These are phyloP conservation scores for Globisporangium barbulae DNA, from an alignment of 352 stramenopile genomes.

Conservation along the genomic window DNA sequence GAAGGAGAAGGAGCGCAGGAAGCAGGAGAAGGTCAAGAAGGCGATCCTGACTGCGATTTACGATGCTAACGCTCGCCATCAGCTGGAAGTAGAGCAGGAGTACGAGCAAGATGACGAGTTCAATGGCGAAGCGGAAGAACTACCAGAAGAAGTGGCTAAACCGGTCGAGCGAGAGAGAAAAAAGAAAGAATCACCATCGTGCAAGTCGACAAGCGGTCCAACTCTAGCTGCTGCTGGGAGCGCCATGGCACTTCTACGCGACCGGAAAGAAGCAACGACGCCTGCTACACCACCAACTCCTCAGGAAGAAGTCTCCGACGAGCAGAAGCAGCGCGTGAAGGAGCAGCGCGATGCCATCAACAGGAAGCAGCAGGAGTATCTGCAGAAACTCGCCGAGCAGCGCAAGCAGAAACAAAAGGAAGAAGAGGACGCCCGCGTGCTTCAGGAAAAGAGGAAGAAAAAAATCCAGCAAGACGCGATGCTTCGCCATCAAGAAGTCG, in stretches of 20 bases:
- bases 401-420: slow-evolving; percentile 67
- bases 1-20: slow-evolving; percentile 39
- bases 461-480: slow-evolving; percentile 56
- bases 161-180: background rate
- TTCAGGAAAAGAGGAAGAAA: slow-evolving; percentile 52
- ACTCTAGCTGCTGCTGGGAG: background rate
- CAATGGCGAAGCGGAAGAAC: background rate
- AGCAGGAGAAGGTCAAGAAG: slow-evolving; percentile 57
- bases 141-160: background rate
- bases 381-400: slow-evolving; percentile 54
- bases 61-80: slow-evolving; percentile 31
- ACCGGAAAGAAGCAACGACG: slow-evolving; percentile 10
- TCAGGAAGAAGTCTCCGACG: slow-evolving; percentile 20
- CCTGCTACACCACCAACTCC: background rate
- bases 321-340: slow-evolving; percentile 39
- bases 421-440: slow-evolving; percentile 51
- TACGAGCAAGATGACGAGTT: slow-evolving; percentile 10
- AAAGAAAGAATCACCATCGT: background rate
- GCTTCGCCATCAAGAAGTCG: slow-evolving; percentile 51
- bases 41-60: slow-evolving; percentile 52
- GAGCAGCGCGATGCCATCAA: slow-evolving; percentile 48
- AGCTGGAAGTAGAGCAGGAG: slow-evolving; percentile 22
- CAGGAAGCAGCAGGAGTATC: slow-evolving; percentile 70
- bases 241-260: slow-evolving; percentile 1
- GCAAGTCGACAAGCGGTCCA: slow-evolving; percentile 3